These are phyloP conservation scores for Pseudogymnoascus pannorum DNA, from an alignment of 2,329 filamentous ascomycete genomes.

Conservation along the genomic window DNA sequence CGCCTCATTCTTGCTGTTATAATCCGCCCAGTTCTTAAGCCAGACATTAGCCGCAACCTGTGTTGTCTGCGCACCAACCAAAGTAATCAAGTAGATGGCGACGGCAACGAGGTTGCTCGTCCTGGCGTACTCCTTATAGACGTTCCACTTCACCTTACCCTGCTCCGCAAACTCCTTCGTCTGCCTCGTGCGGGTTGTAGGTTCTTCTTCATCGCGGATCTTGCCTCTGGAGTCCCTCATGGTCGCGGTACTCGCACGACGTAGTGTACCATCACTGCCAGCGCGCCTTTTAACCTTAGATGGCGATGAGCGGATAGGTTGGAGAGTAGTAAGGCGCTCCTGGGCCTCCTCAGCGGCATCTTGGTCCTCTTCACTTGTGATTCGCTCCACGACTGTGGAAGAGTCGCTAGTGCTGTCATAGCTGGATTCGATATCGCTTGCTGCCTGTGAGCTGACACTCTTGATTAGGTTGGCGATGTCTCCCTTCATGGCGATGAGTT, in stretches of 20 bases:
- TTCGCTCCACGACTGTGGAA: constrained; percentile 47
- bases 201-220: constrained; percentile 74
- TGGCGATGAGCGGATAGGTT: constrained; percentile 54
- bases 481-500: constrained; percentile 89
- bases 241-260: constrained; percentile 84
- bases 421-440: constrained; percentile 34
- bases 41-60: constrained; percentile 82
- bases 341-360: constrained; percentile 70
- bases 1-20: constrained; percentile 57
- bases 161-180: constrained; percentile 84
- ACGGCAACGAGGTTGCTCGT: constrained; percentile 87
- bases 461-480: constrained; percentile 79
- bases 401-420: constrained; percentile 49
- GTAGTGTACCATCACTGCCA: constrained; percentile 71
- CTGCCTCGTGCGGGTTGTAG: constrained; percentile 66
- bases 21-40: constrained; percentile 88
- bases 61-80: constrained; percentile 73
- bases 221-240: constrained; percentile 83
- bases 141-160: constrained; percentile 95
- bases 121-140: constrained; percentile 91
- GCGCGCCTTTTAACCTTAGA: constrained; percentile 48
- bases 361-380: constrained; percentile 44
- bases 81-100: constrained; percentile 64
- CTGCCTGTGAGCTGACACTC: constrained; percentile 53
- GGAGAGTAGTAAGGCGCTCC: constrained; percentile 67